phyloP scores from a whole-genome alignment of 2,329 filamentous ascomycete genomes.

The Claviceps sp. region DNA sequence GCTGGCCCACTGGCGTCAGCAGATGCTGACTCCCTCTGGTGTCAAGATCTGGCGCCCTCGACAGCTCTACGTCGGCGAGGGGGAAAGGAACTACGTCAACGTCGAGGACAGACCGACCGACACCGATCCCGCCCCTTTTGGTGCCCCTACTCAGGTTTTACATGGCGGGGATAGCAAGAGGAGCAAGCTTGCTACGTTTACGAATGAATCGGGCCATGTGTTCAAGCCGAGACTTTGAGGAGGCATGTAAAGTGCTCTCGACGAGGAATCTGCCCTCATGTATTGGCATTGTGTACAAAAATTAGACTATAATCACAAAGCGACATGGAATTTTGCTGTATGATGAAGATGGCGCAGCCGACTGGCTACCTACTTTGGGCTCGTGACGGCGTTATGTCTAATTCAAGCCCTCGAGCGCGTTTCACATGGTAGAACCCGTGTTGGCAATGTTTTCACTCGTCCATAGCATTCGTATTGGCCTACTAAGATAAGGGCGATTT shows the following conservation, averaged over 20 bases:
- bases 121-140: conserved; percentile 18
- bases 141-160: conserved; percentile 21
- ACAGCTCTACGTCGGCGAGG: conserved; percentile 33
- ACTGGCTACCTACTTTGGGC: no score
- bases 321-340: no score
- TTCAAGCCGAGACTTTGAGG: conserved; percentile 12
- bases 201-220: conserved; percentile 21
- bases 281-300: no score
- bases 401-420: no score
- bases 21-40: conserved; percentile 30
- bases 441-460: background rate
- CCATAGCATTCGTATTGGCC: background rate
- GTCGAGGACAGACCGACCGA: conserved; percentile 15
- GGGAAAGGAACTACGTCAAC: conserved; percentile 30
- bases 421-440: no score
- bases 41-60: conserved; percentile 38
- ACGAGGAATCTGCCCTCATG: no score
- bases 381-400: no score
- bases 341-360: no score
- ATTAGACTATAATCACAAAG: no score
- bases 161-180: conserved; percentile 31
- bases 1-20: conserved; percentile 38
- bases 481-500: background rate
- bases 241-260: no score
- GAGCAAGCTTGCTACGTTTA: conserved; percentile 25